Percentiles rank a stretch among this genome's conserved stretches.
Evolutionary conservation across 805 yeast genomes (phyloP).

Genomic region (Candida parachauliodes): DNA sequence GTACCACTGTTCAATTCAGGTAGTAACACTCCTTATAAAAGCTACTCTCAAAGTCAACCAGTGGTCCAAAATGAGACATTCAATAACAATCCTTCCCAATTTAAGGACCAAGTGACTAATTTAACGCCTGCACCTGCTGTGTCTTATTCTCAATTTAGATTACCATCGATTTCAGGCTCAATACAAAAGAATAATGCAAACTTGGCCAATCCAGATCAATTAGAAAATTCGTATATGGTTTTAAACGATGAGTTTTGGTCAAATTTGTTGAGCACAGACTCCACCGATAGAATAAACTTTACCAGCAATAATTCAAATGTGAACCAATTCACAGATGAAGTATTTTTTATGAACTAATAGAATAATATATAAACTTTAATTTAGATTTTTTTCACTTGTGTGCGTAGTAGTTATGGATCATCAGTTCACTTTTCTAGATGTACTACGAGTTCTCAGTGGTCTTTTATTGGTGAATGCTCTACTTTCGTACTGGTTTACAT

Average conservation of each 20-base stretch:
- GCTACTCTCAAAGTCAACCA: background rate
- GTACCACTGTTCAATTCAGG: too few species aligned
- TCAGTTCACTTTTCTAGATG: conserved; percentile 34
- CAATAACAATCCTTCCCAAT: background rate
- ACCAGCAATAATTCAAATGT: conserved; percentile 18
- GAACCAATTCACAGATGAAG: conserved; percentile 19
- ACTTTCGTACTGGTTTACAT: conserved; percentile 57
- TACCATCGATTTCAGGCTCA: conserved; percentile 8
- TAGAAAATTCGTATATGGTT: conserved; percentile 49
- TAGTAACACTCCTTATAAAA: too few species aligned
- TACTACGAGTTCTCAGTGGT: conserved; percentile 44
- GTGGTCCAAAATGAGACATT: background rate
- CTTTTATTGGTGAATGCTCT: conserved; percentile 43
- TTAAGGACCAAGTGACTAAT: background rate
- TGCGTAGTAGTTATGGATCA: too few species aligned
- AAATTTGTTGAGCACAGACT: conserved; percentile 41
- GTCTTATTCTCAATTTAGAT: conserved; percentile 6
- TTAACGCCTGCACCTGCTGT: background rate
- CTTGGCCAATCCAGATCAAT: conserved; percentile 17
- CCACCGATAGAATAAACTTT: conserved; percentile 30
- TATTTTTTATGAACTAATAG: conserved; percentile 20
- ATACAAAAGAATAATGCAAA: background rate
- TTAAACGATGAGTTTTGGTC: conserved; percentile 73
- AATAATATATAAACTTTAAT: background rate
- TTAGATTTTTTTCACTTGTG: background rate